Evolutionary conservation across 2,329 filamentous ascomycete species (phyloP).

Genomic region (Cladosporium velox): DNA sequence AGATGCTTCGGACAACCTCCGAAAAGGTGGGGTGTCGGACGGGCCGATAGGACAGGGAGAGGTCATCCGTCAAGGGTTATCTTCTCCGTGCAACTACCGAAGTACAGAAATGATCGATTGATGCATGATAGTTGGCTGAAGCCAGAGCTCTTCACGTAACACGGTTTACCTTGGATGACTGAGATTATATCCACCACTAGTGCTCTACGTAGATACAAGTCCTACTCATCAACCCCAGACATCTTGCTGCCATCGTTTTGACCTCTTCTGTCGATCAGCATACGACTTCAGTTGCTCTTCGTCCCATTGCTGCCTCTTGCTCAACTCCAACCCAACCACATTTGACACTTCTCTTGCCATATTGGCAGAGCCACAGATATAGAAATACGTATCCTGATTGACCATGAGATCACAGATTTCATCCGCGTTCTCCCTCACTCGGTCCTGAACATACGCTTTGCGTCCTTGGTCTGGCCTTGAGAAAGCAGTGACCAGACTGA

Average conservation of each 20-base stretch:
- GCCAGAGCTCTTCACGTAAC: neutral
- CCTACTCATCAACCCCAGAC: slow-evolving; percentile 28
- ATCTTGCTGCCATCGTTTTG: slow-evolving; percentile 31
- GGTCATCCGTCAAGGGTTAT: neutral
- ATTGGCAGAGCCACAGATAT: slow-evolving; percentile 48
- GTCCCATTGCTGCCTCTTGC: slow-evolving; percentile 21
- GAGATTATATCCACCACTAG: neutral
- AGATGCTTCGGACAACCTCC: neutral
- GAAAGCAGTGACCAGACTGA: slow-evolving; percentile 40
- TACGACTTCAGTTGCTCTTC: slow-evolving; percentile 26
- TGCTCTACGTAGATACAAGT: neutral
- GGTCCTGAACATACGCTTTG: slow-evolving; percentile 44
- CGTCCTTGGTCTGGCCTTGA: slow-evolving; percentile 29
- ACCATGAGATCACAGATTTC: slow-evolving; percentile 36
- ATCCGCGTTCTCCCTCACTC: slow-evolving; percentile 36
- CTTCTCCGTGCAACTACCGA: neutral
- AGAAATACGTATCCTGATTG: slow-evolving; percentile 42
- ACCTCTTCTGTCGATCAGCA: slow-evolving; percentile 30
- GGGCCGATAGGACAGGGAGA: neutral
- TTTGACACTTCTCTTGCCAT: slow-evolving; percentile 39
- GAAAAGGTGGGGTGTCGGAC: neutral
- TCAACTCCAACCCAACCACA: slow-evolving; percentile 23
- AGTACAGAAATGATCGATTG: neutral
- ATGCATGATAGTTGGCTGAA: neutral
- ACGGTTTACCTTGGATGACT: neutral